phyloP scores from a whole-genome alignment of 1,284 basidiomycete species.

The Apiotrichum veenhuisii region DNA sequence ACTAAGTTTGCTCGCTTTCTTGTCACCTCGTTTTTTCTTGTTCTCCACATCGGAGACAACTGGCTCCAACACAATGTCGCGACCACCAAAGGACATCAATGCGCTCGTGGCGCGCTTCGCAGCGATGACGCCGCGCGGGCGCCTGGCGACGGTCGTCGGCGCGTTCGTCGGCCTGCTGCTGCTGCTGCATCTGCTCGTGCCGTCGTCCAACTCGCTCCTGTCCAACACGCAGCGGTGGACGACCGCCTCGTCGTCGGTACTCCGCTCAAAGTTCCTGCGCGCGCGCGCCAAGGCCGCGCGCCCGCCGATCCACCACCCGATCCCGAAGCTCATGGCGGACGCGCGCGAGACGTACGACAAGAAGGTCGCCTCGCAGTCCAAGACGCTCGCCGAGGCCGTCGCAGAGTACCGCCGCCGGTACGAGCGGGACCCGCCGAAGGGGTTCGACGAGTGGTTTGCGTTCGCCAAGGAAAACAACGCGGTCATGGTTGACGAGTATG shows the following conservation, averaged over 20 bases:
- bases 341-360: conserved; percentile 64
- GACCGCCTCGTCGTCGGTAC: conserved; percentile 43
- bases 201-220: conserved; percentile 30
- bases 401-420: conserved; percentile 75
- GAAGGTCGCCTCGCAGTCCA: conserved; percentile 70
- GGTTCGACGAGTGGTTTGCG: conserved; percentile 83
- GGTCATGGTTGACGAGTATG: conserved; percentile 85
- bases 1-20: too few relatives aligned
- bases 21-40: too few relatives aligned
- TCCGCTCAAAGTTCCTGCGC: conserved; percentile 47
- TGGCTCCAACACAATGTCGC: conserved; percentile 11
- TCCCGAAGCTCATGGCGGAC: conserved; percentile 72
- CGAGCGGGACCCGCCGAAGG: conserved; percentile 71
- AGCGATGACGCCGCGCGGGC: conserved; percentile 23
- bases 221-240: conserved; percentile 42
- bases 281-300: conserved; percentile 38
- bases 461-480: conserved; percentile 72
- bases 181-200: conserved; percentile 36
- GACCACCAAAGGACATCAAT: conserved; percentile 5
- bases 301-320: conserved; percentile 63
- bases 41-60: too few relatives aligned
- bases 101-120: neutral
- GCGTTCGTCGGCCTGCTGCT: conserved; percentile 28
- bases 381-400: conserved; percentile 67
- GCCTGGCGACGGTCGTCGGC: conserved; percentile 27